These are phyloP conservation scores for Mycena sp. DNA, from an alignment of 1,284 basidiomycete species.

Conservation along the genomic window DNA sequence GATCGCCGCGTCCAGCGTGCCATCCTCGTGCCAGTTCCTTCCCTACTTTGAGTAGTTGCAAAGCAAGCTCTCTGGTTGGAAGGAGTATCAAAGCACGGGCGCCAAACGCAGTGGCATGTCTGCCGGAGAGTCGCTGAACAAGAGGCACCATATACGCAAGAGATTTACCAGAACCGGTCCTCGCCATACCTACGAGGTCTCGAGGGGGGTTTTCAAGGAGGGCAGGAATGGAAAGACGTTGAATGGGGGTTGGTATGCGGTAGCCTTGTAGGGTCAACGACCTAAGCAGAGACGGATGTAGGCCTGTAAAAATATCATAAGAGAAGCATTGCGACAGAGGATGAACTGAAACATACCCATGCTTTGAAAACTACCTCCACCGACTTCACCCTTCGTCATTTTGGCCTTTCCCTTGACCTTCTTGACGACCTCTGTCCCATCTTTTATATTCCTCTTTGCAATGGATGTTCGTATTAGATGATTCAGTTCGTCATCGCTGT, in stretches of 20 bases:
- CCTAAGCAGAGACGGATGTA: conserved; percentile 86
- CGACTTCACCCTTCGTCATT: conserved; percentile 74
- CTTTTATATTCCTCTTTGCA: conserved; percentile 71
- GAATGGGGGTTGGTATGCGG: conserved; percentile 96
- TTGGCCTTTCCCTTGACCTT: conserved; percentile 75
- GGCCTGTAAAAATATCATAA: conserved; percentile 57
- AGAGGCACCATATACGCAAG: conserved; percentile 96
- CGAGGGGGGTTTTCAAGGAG: conserved; percentile 88
- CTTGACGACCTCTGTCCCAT: conserved; percentile 75
- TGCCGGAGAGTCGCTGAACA: conserved; percentile 85
- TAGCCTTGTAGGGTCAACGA: conserved; percentile 94
- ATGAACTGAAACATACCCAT: conserved; percentile 68
- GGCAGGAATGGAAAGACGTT: conserved; percentile 89
- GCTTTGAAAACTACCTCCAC: conserved; percentile 88
- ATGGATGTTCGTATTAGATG: conserved; percentile 73
- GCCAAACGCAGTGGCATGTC: conserved; percentile 85
- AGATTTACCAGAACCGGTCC: conserved; percentile 98
- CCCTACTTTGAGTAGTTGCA: conserved; percentile 94
- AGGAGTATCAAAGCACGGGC: conserved; percentile 90
- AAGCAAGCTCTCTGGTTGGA: conserved; percentile 93
- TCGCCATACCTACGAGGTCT: conserved; percentile 98
- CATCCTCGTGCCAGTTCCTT: conserved; percentile 91
- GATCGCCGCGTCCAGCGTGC: conserved; percentile 66
- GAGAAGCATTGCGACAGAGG: conserved; percentile 1
- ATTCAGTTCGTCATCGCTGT: conserved; percentile 57